Evolutionary conservation across 2,329 filamentous ascomycete genomes (phyloP), one percentile per base, ranked within the genome.

Genomic region (Westerdykella aurantiaca): DNA sequence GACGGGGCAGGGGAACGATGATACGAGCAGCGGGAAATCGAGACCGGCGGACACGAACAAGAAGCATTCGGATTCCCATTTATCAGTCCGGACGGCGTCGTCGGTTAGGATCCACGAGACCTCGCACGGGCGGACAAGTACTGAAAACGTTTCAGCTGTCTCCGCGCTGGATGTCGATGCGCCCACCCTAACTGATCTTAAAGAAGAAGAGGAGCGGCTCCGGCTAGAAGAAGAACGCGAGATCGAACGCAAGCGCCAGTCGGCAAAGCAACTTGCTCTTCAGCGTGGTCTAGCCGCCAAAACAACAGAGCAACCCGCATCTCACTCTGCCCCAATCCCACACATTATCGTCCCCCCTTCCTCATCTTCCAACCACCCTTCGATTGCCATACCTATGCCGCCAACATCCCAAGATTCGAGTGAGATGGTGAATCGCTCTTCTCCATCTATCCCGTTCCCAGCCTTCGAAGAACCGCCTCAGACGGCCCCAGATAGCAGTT

Each of bases 21-120:
- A 88, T 57, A 77, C 79, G 37, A 83, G 83, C 53, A 89, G 85
- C 56, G 80, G 77, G 37, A 85, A 78, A 50, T 81, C 69, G 41
- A 82, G 76, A 51, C 80, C 70, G 9, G 49, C 56, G 10, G 57
- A 56, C 12, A 56, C 59, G 12, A 56, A 33, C 38, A 66, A 70
- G 54, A 29, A 61, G 53, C 6, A 73, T 72, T 2, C 64, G 66
- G 47, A 51, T 41, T 55, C 51, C 13, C 37, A 42, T 41, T 42
- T 51, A 31, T 25, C 53, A 46, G 61, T 61, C 39, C 55, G 51
- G n/a, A 53, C 61, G 4, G 45, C 55, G 31, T 57, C 62, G 0
- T 53, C 51, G 17, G 42, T 46, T 6, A 4, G 16, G 34, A 13
- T 10, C 10, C 2, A 5, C 31, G 22, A 7, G 13, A 14, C 35